Evolutionary conservation across 2,329 filamentous ascomycete species (phyloP).

Genomic region (Colletotrichum eremochloae): DNA sequence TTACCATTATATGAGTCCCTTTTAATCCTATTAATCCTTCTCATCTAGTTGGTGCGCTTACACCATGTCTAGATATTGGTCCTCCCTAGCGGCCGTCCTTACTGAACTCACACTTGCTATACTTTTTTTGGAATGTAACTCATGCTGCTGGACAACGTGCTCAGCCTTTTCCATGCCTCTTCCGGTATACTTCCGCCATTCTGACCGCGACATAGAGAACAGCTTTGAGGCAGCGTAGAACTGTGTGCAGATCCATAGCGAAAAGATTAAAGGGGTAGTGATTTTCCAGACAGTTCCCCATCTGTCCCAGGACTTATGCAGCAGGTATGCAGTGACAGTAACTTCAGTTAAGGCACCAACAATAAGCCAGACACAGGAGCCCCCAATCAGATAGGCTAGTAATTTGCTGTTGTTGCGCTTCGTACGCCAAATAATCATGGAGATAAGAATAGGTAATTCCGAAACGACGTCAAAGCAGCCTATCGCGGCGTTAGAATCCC

Average conservation of each 20-base stretch:
- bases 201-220: slow-evolving; percentile 25
- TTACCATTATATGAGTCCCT: too few relatives aligned
- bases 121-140: background rate
- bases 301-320: slow-evolving; percentile 36
- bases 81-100: background rate
- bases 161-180: background rate
- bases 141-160: slow-evolving; percentile 1
- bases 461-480: slow-evolving; percentile 29
- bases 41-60: too few relatives aligned
- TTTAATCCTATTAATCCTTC: too few relatives aligned
- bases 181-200: slow-evolving; percentile 2
- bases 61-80: background rate
- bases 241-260: slow-evolving; percentile 37
- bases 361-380: slow-evolving; percentile 14
- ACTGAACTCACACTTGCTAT: too few relatives aligned
- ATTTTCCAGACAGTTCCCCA: slow-evolving; percentile 36
- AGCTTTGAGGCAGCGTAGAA: slow-evolving; percentile 33
- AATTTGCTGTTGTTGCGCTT: slow-evolving; percentile 15
- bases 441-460: slow-evolving; percentile 29
- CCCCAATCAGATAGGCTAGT: slow-evolving; percentile 9
- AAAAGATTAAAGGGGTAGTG: slow-evolving; percentile 35
- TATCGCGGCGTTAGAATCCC: background rate
- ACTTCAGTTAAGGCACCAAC: slow-evolving; percentile 19
- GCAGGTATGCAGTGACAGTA: slow-evolving; percentile 30
- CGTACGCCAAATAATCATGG: slow-evolving; percentile 35